These are phyloP conservation scores for Poa annua DNA, from an alignment of 176 grass and related monocot species.

Conservation along the genomic window DNA sequence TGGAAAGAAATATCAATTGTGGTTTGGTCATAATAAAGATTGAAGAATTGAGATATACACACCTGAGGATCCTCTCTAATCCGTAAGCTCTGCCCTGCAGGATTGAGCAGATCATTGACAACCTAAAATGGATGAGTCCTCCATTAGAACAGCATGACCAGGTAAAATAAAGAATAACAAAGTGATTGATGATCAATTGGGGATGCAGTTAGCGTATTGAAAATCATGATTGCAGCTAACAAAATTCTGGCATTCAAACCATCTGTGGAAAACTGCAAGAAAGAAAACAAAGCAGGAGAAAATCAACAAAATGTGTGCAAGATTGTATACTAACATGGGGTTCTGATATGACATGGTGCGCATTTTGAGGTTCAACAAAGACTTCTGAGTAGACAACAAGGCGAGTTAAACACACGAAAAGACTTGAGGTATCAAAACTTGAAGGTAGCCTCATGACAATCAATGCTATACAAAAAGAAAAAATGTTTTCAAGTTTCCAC, in stretches of 20 bases:
- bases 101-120: constrained; percentile 98
- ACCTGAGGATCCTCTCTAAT: constrained; percentile 98
- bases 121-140: constrained; percentile 58
- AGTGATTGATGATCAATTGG: background rate
- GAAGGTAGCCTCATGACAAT: background rate
- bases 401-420: background rate
- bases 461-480: background rate
- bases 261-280: background rate
- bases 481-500: background rate
- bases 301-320: background rate
- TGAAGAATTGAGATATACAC: constrained; percentile 31
- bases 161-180: constrained; percentile 23
- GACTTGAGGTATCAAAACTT: background rate
- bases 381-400: constrained; percentile 6
- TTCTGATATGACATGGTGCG: background rate
- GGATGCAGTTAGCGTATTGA: background rate
- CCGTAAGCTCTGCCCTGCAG: constrained; percentile 93
- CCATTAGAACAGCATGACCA: constrained; percentile 33
- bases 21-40: constrained; percentile 29
- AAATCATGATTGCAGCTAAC: background rate
- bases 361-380: background rate
- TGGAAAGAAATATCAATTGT: constrained; percentile 19
- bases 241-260: background rate
- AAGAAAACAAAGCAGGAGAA: background rate
- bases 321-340: constrained; percentile 6